Base-by-base conservation (phyloP, 2,329 filamentous ascomycete species). In the Daldinia sp. region DNA sequence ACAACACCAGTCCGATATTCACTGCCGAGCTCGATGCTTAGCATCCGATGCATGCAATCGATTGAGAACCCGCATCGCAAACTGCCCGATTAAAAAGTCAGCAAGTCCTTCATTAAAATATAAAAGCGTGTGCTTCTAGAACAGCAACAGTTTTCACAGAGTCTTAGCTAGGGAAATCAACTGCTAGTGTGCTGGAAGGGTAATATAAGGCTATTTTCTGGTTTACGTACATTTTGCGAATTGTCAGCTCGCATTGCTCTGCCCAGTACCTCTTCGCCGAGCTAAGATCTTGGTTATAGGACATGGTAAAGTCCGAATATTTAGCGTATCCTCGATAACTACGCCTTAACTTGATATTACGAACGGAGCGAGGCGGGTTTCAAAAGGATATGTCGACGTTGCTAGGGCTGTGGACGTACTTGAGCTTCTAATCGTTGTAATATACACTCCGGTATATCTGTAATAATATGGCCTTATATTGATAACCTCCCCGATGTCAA, bases 61-160 rank as follows among this genome's bases (percentile, higher is more conserved):
- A 68, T 57, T 4, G 27, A 13, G 32, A 68, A 64, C 1, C 63
- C 63, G 21, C 50, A 15, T 39, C 58, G 48, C 1, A 68, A 17
- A 21, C 50, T 53, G 13, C 4, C 10, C 4, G 3, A 30, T 13
- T 5, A 41, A 8, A 5, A 23, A n/a, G 19, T 21, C 9, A n/a
- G n/a, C n/a, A n/a, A n/a, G n/a, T n/a, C n/a, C n/a, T n/a, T n/a
- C n/a, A n/a, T n/a, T n/a, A n/a, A n/a, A n/a, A n/a, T n/a, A n/a
- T n/a, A n/a, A n/a, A n/a, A n/a, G n/a, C n/a, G n/a, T n/a, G n/a
- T n/a, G n/a, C n/a, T n/a, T n/a, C n/a, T n/a, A n/a, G n/a, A n/a
- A n/a, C n/a, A n/a, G n/a, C n/a, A n/a, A n/a, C n/a, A n/a, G n/a
- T n/a, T n/a, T n/a, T n/a, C n/a, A n/a, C n/a, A n/a, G n/a, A n/a